Base-by-base conservation (phyloP, 192 early-diverging fungal genomes). In the Backusella psychrophila region DNA sequence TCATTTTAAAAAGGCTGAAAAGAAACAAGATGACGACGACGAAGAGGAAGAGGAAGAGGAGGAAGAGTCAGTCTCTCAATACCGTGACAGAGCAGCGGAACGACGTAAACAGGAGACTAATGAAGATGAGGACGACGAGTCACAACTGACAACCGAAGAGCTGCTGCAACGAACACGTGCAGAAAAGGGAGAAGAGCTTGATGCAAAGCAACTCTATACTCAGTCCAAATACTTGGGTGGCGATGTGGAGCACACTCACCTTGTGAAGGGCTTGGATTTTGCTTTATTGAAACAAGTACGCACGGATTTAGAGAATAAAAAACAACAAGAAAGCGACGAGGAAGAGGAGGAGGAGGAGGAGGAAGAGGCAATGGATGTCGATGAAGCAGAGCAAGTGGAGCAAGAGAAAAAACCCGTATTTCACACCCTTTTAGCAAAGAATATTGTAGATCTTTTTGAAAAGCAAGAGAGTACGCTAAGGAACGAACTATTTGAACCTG, bases 71-170 rank as follows among this genome's bases (percentile, higher is more conserved):
- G 73, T 74, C 33, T 76, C 77, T 23, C 76, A 84, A n/a, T 98
- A 97, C 78, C 93, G 96, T 44, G 96, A 98, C 78, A 85, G 96
- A 34, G 96, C 96, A n/a, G 93, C 91, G 0, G 96, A 98, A 83
- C 90, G 96, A 42, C 86, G 96, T 9, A 81, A 90, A 2, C 76
- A 66, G 12, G 71, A 74, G 29, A 75, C 33, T 7, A 35, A 75
- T 26, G 90, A 87, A n/a, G 80, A 93, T 90, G 91, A 87, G n/a
- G 80, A 92, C 92, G 91, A 89, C 29, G 81, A 94, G 92, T 77
- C 89, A 86, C 14, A 89, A 91, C 68, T 93, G 87, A 82, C 85
- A 73, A 69, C 89, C 87, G 74, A 91, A 87, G 19, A 91, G 44
- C 77, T 89, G 44, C 89, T 94, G 65, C 75, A 89, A 29, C 69